phyloP scores from a whole-genome alignment of 2,329 filamentous ascomycete genomes.

The Hypoxylon sp. region DNA sequence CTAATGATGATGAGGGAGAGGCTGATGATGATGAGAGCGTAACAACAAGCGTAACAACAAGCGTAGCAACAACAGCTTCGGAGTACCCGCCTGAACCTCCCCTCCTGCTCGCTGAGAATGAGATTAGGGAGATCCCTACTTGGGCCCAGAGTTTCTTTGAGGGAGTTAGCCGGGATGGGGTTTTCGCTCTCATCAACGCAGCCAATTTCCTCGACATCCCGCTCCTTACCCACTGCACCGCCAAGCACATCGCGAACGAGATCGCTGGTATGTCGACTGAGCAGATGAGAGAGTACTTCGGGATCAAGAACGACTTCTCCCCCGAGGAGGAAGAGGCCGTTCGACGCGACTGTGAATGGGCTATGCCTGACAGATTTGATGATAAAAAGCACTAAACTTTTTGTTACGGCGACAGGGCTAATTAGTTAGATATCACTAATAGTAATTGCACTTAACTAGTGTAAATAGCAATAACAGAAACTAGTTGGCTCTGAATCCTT shows the following conservation, averaged over 20 bases:
- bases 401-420: not conserved
- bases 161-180: constrained; percentile 74
- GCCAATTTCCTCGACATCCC: constrained; percentile 99
- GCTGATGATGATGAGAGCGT: too few relatives aligned
- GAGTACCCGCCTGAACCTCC: too few relatives aligned
- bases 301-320: constrained; percentile 98
- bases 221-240: constrained; percentile 92
- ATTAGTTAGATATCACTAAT: not conserved
- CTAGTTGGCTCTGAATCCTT: not conserved
- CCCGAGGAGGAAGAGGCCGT: constrained; percentile 98
- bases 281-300: constrained; percentile 98
- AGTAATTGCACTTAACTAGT: not conserved
- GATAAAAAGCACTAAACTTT: not conserved
- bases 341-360: constrained; percentile 87
- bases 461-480: not conserved
- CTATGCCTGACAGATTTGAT: constrained; percentile 52
- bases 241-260: constrained; percentile 99
- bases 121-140: not conserved
- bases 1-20: too few relatives aligned
- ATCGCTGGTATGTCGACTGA: constrained; percentile 99
- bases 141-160: constrained; percentile 15
- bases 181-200: constrained; percentile 97
- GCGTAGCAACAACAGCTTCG: too few relatives aligned
- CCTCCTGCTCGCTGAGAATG: too few relatives aligned
- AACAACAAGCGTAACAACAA: too few relatives aligned